phyloP scores from a whole-genome alignment of 768 basidiomycete species.

The Mycena chlorophos region DNA sequence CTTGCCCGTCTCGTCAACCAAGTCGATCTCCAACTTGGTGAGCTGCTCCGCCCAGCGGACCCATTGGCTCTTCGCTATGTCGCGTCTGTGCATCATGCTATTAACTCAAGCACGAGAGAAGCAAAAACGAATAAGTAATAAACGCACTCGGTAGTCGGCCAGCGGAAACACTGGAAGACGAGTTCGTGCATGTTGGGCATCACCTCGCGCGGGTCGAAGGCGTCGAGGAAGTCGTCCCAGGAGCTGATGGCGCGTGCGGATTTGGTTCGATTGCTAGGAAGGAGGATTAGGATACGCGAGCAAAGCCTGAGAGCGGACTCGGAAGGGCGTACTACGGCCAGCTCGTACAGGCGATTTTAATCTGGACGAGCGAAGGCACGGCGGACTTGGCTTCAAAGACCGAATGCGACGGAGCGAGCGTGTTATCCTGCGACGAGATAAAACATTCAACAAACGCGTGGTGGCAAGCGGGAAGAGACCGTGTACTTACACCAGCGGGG shows the following conservation, averaged over 20 bases:
- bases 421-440: not conserved
- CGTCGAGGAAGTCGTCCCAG: not conserved
- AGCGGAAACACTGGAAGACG: not conserved
- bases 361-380: too few species aligned
- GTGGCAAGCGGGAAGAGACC: too few species aligned
- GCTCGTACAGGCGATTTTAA: too few species aligned
- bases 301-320: too few species aligned
- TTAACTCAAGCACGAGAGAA: not conserved
- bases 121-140: not conserved
- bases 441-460: not conserved
- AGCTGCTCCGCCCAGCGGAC: not conserved
- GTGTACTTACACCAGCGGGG: too few species aligned
- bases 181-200: not conserved
- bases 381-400: too few species aligned
- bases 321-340: too few species aligned
- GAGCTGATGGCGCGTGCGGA: too few species aligned
- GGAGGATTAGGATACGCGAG: too few species aligned
- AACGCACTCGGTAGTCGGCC: not conserved
- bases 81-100: too few species aligned
- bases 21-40: not conserved
- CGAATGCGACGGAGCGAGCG: too few species aligned
- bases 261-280: too few species aligned
- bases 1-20: not conserved
- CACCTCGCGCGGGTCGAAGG: not conserved
- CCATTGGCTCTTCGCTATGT: not conserved